Evolutionary conservation across 2,329 filamentous ascomycete species (phyloP), one percentile per base, ranked within the genome.

Genomic region (Calonectria pteridis): DNA sequence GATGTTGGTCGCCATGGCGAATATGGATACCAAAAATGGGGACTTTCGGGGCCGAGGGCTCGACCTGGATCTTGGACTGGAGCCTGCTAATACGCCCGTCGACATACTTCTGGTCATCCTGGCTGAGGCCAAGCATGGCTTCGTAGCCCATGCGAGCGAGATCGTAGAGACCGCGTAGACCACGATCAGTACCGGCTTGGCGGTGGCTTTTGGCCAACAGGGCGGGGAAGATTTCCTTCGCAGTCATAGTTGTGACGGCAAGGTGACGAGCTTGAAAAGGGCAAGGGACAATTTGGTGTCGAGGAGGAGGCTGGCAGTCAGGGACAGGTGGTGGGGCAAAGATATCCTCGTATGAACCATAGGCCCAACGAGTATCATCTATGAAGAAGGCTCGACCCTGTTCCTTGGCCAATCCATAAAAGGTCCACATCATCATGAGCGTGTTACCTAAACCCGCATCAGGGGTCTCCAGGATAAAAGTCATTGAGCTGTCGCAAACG

Each of bases 351-450:
- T 94, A 98, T 66, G 89, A 88, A 13, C 95, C 95, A 79, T 97
- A 97, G 1, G 93, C 92, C 93, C 95, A 98, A 77, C 93, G 89
- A 9, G 93, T 91, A 84, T 98, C 95, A 79, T 97, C 94, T 75
- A 98, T 88, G 85, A 98, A 97, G 84, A 98, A 97, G 1, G 91
- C 88, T 29, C 95, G 88, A 18, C 90, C 91, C 82, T 97, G 94
- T 73, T 92, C 90, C 81, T 93, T 88, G 2, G 95, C 94, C 68
- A 97, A 85, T 4, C 94, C 94, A 81, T 97, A 97, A 31, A 94
- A 93, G 79, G 93, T 93, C 95, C 95, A 98, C 70, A 98, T 82
- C 80, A 93, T 90, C 89, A 97, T 92, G 73, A 98, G 84, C 1
- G 93, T 92, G 76, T 91, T 92, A 7, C 95, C 95, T 13, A 98